These are phyloP conservation scores for Boletus mariae DNA, from an alignment of 1,284 basidiomycete species.

Conservation along the genomic window DNA sequence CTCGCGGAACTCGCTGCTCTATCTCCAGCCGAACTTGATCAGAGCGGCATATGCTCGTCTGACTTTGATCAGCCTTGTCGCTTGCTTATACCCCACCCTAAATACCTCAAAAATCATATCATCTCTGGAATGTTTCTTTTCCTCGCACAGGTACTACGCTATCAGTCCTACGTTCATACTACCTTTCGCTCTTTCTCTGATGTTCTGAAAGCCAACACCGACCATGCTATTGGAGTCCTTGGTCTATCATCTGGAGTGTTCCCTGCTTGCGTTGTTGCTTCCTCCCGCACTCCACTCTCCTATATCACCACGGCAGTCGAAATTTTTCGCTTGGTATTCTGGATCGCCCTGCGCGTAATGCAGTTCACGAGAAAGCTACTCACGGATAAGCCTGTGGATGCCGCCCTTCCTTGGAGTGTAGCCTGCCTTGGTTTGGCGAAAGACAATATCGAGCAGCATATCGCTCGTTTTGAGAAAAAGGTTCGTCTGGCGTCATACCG, in stretches of 20 bases:
- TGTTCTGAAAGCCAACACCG: conserved; percentile 33
- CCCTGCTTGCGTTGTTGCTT: conserved; percentile 50
- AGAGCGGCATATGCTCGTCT: conserved; percentile 37
- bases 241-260: conserved; percentile 64
- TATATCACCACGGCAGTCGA: conserved; percentile 48
- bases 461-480: conserved; percentile 37
- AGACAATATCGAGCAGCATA: conserved; percentile 35
- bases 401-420: conserved; percentile 48
- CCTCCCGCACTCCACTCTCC: conserved; percentile 40
- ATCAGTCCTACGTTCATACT: conserved; percentile 43
- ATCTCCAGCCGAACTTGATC: conserved; percentile 33
- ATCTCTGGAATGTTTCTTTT: conserved; percentile 49
- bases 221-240: conserved; percentile 41
- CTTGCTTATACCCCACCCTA: conserved; percentile 37
- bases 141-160: conserved; percentile 51
- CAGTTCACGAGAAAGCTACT: conserved; percentile 37
- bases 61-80: conserved; percentile 41
- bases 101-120: conserved; percentile 45
- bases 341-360: conserved; percentile 51
- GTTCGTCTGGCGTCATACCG: conserved; percentile 20
- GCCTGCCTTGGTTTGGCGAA: conserved; percentile 44
- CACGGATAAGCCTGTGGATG: conserved; percentile 24
- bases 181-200: conserved; percentile 34
- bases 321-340: conserved; percentile 52
- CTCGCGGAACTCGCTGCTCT: conserved; percentile 46